phyloP scores from a whole-genome alignment of 2,329 filamentous ascomycete species.

The Diplodia intermedia region DNA sequence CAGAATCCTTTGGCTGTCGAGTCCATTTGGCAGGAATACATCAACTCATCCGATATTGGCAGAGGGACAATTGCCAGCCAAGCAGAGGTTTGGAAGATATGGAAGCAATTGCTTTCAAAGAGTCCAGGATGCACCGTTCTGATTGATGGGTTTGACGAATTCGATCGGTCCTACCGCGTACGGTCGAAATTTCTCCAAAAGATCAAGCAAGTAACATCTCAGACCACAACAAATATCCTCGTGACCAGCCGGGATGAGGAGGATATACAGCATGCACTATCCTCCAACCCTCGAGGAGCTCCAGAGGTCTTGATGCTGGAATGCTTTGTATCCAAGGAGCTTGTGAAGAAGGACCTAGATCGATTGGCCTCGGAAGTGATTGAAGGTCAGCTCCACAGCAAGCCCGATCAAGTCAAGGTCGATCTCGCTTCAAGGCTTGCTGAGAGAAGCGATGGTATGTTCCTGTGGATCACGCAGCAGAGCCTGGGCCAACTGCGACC shows the following conservation, averaged over 20 bases:
- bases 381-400: neutral
- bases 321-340: neutral
- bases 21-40: neutral
- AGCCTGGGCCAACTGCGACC: neutral
- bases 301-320: neutral
- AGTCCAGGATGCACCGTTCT: neutral
- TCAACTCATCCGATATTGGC: neutral
- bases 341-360: neutral
- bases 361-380: neutral
- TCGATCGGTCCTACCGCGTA: neutral
- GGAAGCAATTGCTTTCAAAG: neutral
- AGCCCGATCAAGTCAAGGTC: neutral
- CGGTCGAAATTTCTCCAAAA: neutral
- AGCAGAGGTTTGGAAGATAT: neutral
- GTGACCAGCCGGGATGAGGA: neutral
- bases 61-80: neutral
- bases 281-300: neutral
- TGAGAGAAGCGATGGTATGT: neutral
- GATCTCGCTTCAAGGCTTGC: neutral
- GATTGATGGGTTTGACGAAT: constrained; percentile 4
- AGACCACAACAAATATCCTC: neutral
- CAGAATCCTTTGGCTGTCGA: neutral
- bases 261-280: neutral
- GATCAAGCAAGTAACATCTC: neutral
- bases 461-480: neutral